phyloP scores from a whole-genome alignment of 768 basidiomycete species.

The Pleurotus ostreatus region DNA sequence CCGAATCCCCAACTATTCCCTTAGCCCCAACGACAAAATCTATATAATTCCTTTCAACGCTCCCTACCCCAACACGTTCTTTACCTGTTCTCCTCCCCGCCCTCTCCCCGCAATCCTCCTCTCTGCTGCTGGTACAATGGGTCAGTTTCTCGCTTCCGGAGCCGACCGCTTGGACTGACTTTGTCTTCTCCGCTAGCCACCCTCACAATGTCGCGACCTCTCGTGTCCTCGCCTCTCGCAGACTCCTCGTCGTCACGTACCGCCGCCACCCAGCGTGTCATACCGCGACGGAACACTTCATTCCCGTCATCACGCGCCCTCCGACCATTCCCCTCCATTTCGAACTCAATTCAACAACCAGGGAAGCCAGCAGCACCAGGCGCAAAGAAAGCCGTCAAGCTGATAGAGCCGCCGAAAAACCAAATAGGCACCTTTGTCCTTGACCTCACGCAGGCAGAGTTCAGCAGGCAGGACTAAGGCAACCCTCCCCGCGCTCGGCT shows the following conservation, averaged over 20 bases:
- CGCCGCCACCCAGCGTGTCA: conserved; percentile 23
- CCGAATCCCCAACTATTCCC: conserved; percentile 27
- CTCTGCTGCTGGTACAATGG: conserved; percentile 24
- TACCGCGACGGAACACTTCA: conserved; percentile 40
- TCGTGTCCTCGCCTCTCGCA: conserved; percentile 64
- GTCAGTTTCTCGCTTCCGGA: conserved; percentile 22
- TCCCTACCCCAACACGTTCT: background rate
- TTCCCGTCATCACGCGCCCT: conserved; percentile 75
- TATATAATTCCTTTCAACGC: conserved; percentile 26
- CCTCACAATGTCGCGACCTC: conserved; percentile 40
- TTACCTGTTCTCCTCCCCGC: conserved; percentile 6
- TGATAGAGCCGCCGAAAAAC: conserved; percentile 77
- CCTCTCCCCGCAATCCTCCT: background rate
- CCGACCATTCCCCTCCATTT: conserved; percentile 71
- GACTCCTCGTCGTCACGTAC: conserved; percentile 26
- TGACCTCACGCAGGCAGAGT: conserved; percentile 79
- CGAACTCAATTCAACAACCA: conserved; percentile 33
- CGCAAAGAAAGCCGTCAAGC: conserved; percentile 55
- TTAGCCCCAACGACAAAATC: conserved; percentile 17
- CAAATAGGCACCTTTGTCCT: conserved; percentile 68
- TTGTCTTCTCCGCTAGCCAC: conserved; percentile 25
- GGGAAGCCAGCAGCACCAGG: conserved; percentile 21
- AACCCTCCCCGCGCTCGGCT: background rate
- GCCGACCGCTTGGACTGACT: background rate
- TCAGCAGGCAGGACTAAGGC: conserved; percentile 56